Base-by-base conservation (phyloP, 306 rosid species). In the Cyamopsis tetragonoloba region DNA sequence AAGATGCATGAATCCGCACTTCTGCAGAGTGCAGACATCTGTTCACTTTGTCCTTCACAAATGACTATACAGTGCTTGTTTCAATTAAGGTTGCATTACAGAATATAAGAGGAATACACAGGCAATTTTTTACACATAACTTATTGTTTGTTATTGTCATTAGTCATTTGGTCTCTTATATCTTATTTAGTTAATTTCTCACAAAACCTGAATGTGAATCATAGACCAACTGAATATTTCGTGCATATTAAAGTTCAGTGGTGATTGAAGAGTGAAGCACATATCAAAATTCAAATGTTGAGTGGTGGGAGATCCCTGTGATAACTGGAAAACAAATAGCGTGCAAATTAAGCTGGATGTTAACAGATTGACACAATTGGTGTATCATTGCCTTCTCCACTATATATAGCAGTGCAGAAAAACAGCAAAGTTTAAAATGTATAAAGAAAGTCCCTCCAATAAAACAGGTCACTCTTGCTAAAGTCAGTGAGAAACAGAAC, bases 401-500 rank as follows among this genome's bases (percentile, higher is more conserved):
- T 44, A 14, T 10, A 13, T 24, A 72, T 26, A n/a, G 24, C 27
- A 56, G 41, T 19, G 50, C 28, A 18, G 13, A 62, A 66, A 18
- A 30, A 43, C 22, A 32, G 10, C 39, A 8, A 62, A 49, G 13
- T 32, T 62, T n/a, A 47, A 62, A 49, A 19, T 24, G 11, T 12
- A 30, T 9, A 39, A n/a, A 49, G 59, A 48, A 60, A 24, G 19
- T 2, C 48, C 64, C 12, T 68, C 41, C 50, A 17, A 28, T 62
- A 20, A 20, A 69, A 62, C 10, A 69, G 0, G 4, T 27, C 27
- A 55, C 24, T 35, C 39, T 49, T 10, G n/a, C 42, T 19, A 61
- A 41, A 41, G 61, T 57, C 35, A 63, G 73, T 14, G 70, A 57
- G 62, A 69, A 58, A 58, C 17, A 42, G 48, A 73, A 68, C 81